Percentiles rank a stretch among this genome's conserved stretches.
These are phyloP conservation scores for Pyrenophora teres DNA, from an alignment of 2,329 filamentous ascomycete species.

Conservation along the genomic window DNA sequence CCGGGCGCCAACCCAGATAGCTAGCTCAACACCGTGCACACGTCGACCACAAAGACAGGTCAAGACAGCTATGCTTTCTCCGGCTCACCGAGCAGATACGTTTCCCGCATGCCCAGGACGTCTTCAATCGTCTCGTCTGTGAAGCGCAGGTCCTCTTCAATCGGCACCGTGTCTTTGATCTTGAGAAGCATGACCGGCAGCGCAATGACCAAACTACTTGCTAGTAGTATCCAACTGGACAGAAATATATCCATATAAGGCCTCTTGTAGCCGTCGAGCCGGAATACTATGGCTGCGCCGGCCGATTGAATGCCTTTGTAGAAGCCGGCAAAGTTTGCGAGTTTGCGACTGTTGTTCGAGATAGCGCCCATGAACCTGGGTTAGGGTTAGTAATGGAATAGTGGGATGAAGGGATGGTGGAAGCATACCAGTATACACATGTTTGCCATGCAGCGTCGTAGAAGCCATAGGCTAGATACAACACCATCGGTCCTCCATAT, in stretches of 20 bases:
- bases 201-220: constrained; percentile 71
- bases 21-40: neutral
- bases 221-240: constrained; percentile 74
- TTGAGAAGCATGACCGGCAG: constrained; percentile 75
- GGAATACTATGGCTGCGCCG: constrained; percentile 74
- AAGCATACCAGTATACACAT: constrained; percentile 76
- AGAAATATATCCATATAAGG: constrained; percentile 73
- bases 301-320: constrained; percentile 88
- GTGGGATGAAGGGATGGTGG: neutral
- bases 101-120: constrained; percentile 4
- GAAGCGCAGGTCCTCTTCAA: constrained; percentile 73
- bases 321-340: constrained; percentile 86
- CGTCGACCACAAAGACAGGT: too few relatives aligned
- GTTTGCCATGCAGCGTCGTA: constrained; percentile 90
- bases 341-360: constrained; percentile 85
- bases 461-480: constrained; percentile 86
- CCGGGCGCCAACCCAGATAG: too few relatives aligned
- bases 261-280: constrained; percentile 61
- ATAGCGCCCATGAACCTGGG: constrained; percentile 83
- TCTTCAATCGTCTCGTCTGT: constrained; percentile 70
- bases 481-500: constrained; percentile 78
- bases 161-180: constrained; percentile 74
- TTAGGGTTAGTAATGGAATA: constrained; percentile 1
- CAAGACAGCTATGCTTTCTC: neutral
- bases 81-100: neutral